These are phyloP conservation scores for Aspergillus fructus DNA, from an alignment of 2,329 filamentous ascomycete genomes.

Conservation along the genomic window DNA sequence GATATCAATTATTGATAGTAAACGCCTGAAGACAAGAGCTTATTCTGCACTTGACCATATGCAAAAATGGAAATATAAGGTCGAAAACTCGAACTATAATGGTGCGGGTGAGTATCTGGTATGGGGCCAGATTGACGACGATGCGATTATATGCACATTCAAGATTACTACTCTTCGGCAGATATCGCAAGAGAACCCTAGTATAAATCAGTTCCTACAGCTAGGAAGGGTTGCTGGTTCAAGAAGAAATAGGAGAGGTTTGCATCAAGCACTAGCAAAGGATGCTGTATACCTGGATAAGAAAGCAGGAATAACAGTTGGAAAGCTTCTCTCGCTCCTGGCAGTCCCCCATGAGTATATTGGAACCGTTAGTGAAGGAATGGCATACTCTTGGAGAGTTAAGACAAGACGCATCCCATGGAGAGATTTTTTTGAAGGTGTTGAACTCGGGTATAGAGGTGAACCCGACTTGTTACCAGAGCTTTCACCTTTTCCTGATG, in stretches of 20 bases:
- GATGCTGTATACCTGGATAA: slow-evolving; percentile 13
- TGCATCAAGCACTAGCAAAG: slow-evolving; percentile 20
- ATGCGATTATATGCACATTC: slow-evolving; percentile 31
- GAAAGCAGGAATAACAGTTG: slow-evolving; percentile 20
- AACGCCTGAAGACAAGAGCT: slow-evolving; percentile 21
- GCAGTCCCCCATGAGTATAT: slow-evolving; percentile 23
- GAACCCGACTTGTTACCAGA: neutral
- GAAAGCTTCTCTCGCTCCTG: slow-evolving; percentile 22
- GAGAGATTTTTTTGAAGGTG: slow-evolving; percentile 15
- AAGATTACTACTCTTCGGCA: slow-evolving; percentile 22
- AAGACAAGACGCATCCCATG: slow-evolving; percentile 10
- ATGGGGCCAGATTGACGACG: slow-evolving; percentile 30
- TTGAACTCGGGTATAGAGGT: slow-evolving; percentile 12
- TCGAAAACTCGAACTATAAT: slow-evolving; percentile 27
- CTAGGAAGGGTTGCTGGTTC: slow-evolving; percentile 17
- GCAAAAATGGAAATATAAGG: slow-evolving; percentile 11
- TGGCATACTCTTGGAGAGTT: slow-evolving; percentile 24
- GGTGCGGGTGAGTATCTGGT: slow-evolving; percentile 35
- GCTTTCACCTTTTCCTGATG: neutral
- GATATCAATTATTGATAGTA: slow-evolving; percentile 32
- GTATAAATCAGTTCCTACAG: slow-evolving; percentile 29
- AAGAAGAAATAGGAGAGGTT: neutral
- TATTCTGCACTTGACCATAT: slow-evolving; percentile 31
- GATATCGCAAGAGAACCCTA: slow-evolving; percentile 13
- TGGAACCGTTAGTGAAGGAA: slow-evolving; percentile 20